Base-by-base conservation (phyloP, 306 rosid species). In the Lathyrus tuberosus region DNA sequence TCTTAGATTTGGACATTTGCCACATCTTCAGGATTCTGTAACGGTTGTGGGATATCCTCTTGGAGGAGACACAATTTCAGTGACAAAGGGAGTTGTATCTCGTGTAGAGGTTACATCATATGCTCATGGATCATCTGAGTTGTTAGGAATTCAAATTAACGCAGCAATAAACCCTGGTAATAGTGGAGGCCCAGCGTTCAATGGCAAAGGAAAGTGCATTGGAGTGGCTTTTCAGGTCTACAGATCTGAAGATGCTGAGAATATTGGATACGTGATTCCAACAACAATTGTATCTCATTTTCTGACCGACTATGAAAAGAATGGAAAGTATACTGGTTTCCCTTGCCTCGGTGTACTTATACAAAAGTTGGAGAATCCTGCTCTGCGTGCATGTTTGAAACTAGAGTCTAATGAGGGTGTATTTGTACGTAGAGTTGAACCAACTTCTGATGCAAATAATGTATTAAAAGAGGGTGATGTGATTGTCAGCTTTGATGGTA, bases 391-490 rank as follows among this genome's bases (percentile, higher is more conserved):
- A 15, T 83, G 89, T 81, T 76, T 94, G 78, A 87, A 84, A 86
- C 89, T 91, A 77, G 78, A 83, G 57, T 84, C 96, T 73, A 86
- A 86, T 79, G 99, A 91, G 96, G 99, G n/a, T n/a, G n/a, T n/a
- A n/a, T n/a, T n/a, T n/a, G n/a, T n/a, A n/a, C n/a, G n/a, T n/a
- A n/a, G n/a, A n/a, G n/a, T n/a, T n/a, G n/a, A n/a, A n/a, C n/a
- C n/a, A n/a, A n/a, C n/a, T n/a, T n/a, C n/a, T n/a, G n/a, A n/a
- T n/a, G n/a, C n/a, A n/a, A n/a, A n/a, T n/a, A n/a, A n/a, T n/a
- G n/a, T n/a, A n/a, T n/a, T n/a, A n/a, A n/a, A n/a, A n/a, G n/a
- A 94, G 99, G 99, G 99, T 62, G 97, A 94, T 69, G 97, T 94
- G 68, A 94, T 94, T 86, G 92, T 91, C 70, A 91, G 97, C 85